A percentile compares a stretch with the other conserved stretches of the same genome.
phyloP scores from a whole-genome alignment of 2,329 filamentous ascomycete genomes.

The Stagonosporopsis tanaceti region DNA sequence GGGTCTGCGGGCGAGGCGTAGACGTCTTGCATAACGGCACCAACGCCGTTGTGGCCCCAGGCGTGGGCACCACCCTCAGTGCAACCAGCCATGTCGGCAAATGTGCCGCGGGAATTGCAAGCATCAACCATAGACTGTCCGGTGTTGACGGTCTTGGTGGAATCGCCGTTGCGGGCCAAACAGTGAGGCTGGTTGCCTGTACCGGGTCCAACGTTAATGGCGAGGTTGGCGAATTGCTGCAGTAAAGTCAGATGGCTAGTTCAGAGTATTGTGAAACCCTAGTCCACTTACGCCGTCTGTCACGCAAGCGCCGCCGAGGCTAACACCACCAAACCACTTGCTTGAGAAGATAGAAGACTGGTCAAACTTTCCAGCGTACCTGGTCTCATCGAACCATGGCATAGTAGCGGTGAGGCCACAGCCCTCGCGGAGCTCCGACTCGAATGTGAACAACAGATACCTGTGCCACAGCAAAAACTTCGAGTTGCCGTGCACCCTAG shows the following conservation, averaged over 20 bases:
- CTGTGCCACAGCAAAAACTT: conserved; percentile 57
- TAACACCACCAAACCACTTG: conserved; percentile 38
- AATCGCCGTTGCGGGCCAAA: conserved; percentile 42
- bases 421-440: conserved; percentile 51
- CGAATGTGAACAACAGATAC: conserved; percentile 53
- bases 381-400: conserved; percentile 51
- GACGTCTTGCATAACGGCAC: conserved; percentile 45
- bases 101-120: conserved; percentile 37
- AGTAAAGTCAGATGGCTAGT: conserved; percentile 15
- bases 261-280: neutral
- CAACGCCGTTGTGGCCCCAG: conserved; percentile 48
- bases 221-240: conserved; percentile 45
- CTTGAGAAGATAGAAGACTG: conserved; percentile 42
- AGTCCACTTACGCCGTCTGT: conserved; percentile 45
- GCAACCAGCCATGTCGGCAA: conserved; percentile 41
- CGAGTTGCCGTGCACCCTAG: conserved; percentile 42
- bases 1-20: conserved; percentile 46
- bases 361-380: conserved; percentile 41
- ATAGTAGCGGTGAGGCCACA: conserved; percentile 52
- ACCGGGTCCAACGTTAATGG: conserved; percentile 44
- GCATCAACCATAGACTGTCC: conserved; percentile 39
- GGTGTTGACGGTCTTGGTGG: conserved; percentile 36
- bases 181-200: conserved; percentile 41
- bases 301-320: conserved; percentile 39
- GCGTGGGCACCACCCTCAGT: conserved; percentile 43